A percentile compares a stretch with the other conserved stretches of the same genome.
Conservation (phyloP, 176 grass and related monocot genomes). For the Carex parvula region DNA sequence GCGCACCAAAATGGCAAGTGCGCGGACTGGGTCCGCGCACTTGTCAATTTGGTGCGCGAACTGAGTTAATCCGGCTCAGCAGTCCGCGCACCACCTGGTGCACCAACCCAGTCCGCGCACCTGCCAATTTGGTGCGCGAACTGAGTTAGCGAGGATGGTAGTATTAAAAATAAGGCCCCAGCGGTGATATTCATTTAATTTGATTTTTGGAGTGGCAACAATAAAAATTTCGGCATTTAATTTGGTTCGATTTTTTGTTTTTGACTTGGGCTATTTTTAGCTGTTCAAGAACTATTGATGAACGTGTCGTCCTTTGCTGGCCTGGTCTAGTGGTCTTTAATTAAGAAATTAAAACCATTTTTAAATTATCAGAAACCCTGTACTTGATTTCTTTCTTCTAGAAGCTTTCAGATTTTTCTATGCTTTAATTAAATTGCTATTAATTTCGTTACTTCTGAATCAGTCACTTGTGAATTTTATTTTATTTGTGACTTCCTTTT, state of each 20-base stretch:
- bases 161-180: too few species aligned
- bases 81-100: too few species aligned
- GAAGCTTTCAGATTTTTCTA: neutral
- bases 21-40: too few species aligned
- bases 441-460: constrained; percentile 4
- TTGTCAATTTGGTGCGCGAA: too few species aligned
- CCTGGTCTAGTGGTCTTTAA: neutral
- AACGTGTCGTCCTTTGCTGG: neutral
- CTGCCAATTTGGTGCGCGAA: too few species aligned
- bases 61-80: too few species aligned
- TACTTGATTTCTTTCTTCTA: neutral
- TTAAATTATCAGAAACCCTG: neutral
- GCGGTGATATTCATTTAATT: too few species aligned
- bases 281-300: neutral
- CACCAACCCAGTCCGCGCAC: too few species aligned
- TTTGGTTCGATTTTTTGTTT: neutral
- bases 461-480: constrained; percentile 7
- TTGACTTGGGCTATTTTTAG: neutral
- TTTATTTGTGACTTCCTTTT: constrained; percentile 9
- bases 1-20: too few species aligned
- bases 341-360: neutral
- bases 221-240: too few species aligned
- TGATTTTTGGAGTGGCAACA: too few species aligned
- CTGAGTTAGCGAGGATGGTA: too few species aligned
- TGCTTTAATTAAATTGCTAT: neutral